Evolutionary conservation across 345 rosid species (phyloP), one percentile per base, ranked within the genome.

Genomic region (Jatropha curcas): DNA sequence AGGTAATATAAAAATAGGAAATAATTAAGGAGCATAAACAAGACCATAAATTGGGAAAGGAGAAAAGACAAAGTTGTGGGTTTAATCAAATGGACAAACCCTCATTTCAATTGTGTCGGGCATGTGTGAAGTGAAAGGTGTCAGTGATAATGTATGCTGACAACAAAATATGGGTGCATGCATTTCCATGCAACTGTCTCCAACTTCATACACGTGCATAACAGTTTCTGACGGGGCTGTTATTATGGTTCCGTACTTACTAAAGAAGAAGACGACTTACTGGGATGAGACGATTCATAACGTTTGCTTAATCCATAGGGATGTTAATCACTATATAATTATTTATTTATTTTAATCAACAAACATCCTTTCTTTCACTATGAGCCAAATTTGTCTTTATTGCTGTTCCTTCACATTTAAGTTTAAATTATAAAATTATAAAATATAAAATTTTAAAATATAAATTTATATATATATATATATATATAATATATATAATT

Each of bases 181-280:
- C 76, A 74, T 82, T 84, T 84, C 84, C 85, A 86, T 86, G 89
- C 83, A 82, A 39, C 81, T 83, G 89, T 86, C 87, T 31, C 84
- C 78, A 4, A 62, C 34, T 41, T 53, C 28, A 1, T 25, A 67
- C 85, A 81, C 80, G 74, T 65, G 71, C 62, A 22, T 2, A 27
- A 41, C 71, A 41, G 5, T 30, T 31, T 58, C 37, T 58, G 62
- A 58, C 35, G 35, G 6, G 16, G 13, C 62, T 28, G 33, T 57
- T 57, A 13, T 27, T 27, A 25, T 57, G 60, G 35, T 58, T 28
- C 35, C 20, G 1, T 7, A 7, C 1, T 24, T 7, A n/a, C n/a
- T n/a, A n/a, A n/a, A n/a, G n/a, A n/a, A n/a, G n/a, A n/a, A n/a
- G n/a, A n/a, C n/a, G n/a, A n/a, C n/a, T n/a, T n/a, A n/a, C n/a